These are phyloP conservation scores for Septoria linicola DNA, from an alignment of 2,329 filamentous ascomycete genomes.

Conservation along the genomic window DNA sequence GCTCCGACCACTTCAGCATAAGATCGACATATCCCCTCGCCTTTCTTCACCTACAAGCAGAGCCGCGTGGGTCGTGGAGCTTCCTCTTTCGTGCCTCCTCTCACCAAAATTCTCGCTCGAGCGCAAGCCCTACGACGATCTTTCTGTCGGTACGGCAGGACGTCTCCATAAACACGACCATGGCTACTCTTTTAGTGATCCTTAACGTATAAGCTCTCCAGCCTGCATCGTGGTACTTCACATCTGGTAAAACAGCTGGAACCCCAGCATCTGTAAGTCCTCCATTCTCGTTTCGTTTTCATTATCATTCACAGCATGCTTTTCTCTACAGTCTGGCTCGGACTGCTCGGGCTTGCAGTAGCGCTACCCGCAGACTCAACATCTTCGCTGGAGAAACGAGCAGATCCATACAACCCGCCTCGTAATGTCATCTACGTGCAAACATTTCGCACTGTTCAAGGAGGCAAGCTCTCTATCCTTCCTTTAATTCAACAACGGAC, in stretches of 20 bases:
- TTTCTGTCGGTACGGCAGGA: neutral
- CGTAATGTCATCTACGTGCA: slow-evolving; percentile 32
- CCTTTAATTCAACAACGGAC: slow-evolving; percentile 32
- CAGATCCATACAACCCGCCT: slow-evolving; percentile 22
- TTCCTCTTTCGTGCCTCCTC: slow-evolving; percentile 6
- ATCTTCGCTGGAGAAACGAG: slow-evolving; percentile 14
- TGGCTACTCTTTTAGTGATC: neutral
- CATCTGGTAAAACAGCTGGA: neutral
- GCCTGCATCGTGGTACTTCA: neutral
- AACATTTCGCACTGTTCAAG: slow-evolving; percentile 29
- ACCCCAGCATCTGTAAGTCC: neutral
- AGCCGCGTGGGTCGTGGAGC: slow-evolving; percentile 3
- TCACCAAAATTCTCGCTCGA: neutral
- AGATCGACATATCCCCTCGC: slow-evolving; percentile 4
- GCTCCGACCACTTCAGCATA: neutral
- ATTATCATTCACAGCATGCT: slow-evolving; percentile 12
- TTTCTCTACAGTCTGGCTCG: slow-evolving; percentile 15
- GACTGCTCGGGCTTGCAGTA: slow-evolving; percentile 10
- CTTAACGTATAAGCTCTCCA: neutral
- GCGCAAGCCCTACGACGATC: slow-evolving; percentile 7
- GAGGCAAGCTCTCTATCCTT: slow-evolving; percentile 29
- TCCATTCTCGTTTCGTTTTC: neutral
- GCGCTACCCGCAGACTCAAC: slow-evolving; percentile 15
- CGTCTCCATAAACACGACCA: too few relatives aligned
- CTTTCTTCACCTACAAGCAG: neutral